phyloP scores from a whole-genome alignment of 2,329 filamentous ascomycete genomes.

The Dactylonectria macrodidyma region DNA sequence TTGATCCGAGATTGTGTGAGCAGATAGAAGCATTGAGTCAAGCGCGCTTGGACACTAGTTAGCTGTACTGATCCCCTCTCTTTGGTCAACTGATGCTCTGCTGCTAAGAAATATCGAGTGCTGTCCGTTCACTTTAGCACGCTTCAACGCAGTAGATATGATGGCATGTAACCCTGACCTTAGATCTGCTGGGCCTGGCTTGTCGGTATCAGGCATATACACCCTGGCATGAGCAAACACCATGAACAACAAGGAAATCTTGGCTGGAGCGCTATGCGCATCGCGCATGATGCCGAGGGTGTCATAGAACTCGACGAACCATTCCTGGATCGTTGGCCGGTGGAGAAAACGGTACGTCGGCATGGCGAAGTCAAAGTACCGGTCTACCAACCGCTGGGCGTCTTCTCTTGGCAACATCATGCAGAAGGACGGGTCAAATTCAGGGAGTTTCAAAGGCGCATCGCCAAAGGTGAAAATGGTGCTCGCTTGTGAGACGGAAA shows the following conservation, averaged over 20 bases:
- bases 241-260: constrained; percentile 63
- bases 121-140: constrained; percentile 23
- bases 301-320: constrained; percentile 60
- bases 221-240: constrained; percentile 66
- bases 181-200: constrained; percentile 42
- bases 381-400: constrained; percentile 56
- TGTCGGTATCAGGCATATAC: constrained; percentile 52
- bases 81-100: constrained; percentile 55
- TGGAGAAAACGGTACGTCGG: constrained; percentile 71
- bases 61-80: constrained; percentile 57
- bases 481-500: constrained; percentile 45
- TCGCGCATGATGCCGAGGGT: constrained; percentile 49
- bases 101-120: constrained; percentile 45
- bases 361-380: constrained; percentile 71
- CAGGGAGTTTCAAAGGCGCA: constrained; percentile 58
- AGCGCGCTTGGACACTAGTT: constrained; percentile 58
- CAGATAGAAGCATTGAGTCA: constrained; percentile 61
- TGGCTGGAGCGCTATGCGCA: constrained; percentile 38
- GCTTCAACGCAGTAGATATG: rapidly evolving
- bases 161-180: constrained; percentile 24
- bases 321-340: constrained; percentile 64
- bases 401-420: constrained; percentile 57
- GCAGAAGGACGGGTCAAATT: constrained; percentile 54
- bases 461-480: constrained; percentile 66
- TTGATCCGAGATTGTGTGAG: constrained; percentile 62